Base-by-base conservation (phyloP, 169 alveolate genomes). In the Babesia sp. region DNA sequence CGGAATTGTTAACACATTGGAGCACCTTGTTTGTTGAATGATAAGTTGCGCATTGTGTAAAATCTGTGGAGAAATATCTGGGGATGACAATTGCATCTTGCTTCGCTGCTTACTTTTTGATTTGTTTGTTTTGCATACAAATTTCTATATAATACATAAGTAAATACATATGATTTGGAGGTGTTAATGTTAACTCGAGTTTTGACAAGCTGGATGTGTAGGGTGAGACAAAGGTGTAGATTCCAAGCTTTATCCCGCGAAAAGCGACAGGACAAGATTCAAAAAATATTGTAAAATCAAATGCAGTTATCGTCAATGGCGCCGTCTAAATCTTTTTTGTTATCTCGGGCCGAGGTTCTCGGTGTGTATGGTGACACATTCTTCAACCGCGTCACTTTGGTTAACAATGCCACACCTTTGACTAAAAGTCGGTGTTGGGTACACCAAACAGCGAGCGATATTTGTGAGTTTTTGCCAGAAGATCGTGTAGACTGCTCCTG, bases 351-450 rank as follows among this genome's bases (percentile, higher is more conserved):
- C 0, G 71, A 58, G 44, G 79, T 69, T 7, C 45, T 69, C 45
- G 79, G 79, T 69, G 74, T 71, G 71, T 79, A 79, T 33, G 61
- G 61, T 26, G 74, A 64, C 29, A 37, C 45, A 9, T 64, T 28
- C 74, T 79, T 58, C 72, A 79, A 71, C 72, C 66, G 87, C 31
- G 67, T 79, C 50, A 54, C 87, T 41, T 37, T 71, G 29, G 72
- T 69, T 0, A 79, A 79, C 46, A 79, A 79, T 48, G 33, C 54
- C 57, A 42, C 34, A n/a, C 48, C 74, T 22, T 36, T 48, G 31
- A 48, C 45, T 24, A 69, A 41, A 26, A 79, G 46, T n/a, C 29
- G 68, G 3, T 79, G 87, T 39, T 79, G 87, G 87, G 82, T 79
- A 44, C 87, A 79, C 44, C 81, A 79, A 45, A 59, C 83, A 11